A percentile compares a stretch with the other conserved stretches of the same genome.
Conservation (phyloP, 176 grass and related monocot species). For the Lolium multiflorum region DNA sequence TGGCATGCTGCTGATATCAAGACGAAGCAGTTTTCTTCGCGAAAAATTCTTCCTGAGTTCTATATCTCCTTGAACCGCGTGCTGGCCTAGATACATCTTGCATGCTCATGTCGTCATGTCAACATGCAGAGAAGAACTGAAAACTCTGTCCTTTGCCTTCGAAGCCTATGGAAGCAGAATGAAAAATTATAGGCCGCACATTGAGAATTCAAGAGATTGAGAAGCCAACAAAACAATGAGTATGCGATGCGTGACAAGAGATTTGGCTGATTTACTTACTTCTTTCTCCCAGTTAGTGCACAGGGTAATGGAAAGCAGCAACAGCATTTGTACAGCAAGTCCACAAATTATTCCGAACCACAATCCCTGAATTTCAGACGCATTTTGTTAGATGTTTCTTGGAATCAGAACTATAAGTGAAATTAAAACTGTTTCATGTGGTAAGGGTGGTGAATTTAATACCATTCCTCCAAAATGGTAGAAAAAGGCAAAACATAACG, state of each 20-base stretch:
- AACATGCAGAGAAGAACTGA: constrained; percentile 55
- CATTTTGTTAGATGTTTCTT: background rate
- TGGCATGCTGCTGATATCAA: background rate
- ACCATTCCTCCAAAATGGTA: constrained; percentile 60
- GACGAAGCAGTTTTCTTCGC: background rate
- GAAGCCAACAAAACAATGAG: background rate
- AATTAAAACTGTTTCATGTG: background rate
- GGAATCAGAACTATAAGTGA: background rate
- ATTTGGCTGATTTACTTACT: constrained; percentile 30
- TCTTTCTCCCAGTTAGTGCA: constrained; percentile 53
- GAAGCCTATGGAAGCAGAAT: constrained; percentile 37
- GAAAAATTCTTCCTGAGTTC: background rate
- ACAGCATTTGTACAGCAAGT: constrained; percentile 38
- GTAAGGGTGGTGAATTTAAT: background rate
- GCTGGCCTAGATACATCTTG: background rate
- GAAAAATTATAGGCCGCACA: background rate
- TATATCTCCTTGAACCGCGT: background rate
- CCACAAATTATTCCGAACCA: constrained; percentile 48
- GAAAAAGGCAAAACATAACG: constrained; percentile 36
- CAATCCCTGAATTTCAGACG: constrained; percentile 37
- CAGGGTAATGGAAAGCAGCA: constrained; percentile 42
- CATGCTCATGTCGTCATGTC: constrained; percentile 51
- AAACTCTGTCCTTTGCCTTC: constrained; percentile 66
- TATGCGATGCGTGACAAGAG: constrained; percentile 22
- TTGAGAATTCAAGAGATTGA: background rate